Conservation (phyloP, 768 basidiomycete species). For the Piloderma croceum region DNA sequence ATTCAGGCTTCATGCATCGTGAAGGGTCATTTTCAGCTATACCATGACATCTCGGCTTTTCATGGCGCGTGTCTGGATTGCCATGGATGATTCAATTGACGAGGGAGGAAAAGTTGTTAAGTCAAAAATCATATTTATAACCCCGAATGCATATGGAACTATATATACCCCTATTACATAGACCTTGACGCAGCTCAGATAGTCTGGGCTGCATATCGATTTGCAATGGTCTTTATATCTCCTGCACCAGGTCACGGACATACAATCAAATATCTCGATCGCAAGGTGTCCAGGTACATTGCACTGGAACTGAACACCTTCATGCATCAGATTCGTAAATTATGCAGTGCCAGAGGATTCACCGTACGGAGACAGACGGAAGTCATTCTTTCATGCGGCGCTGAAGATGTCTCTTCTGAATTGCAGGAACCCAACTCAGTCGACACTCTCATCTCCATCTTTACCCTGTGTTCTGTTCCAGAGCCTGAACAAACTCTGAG, state of each 20-base stretch:
- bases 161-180: no score
- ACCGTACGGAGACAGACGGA: slow-evolving; percentile 47
- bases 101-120: slow-evolving; percentile 37
- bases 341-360: slow-evolving; percentile 48
- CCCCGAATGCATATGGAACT: slow-evolving; percentile 50
- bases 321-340: slow-evolving; percentile 57
- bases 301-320: slow-evolving; percentile 65
- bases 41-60: slow-evolving; percentile 44
- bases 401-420: slow-evolving; percentile 44
- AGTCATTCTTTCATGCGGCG: slow-evolving; percentile 56
- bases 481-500: slow-evolving; percentile 43
- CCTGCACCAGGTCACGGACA: slow-evolving; percentile 63
- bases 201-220: neutral
- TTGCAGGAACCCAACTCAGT: slow-evolving; percentile 30
- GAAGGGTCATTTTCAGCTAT: slow-evolving; percentile 43
- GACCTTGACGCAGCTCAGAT: slow-evolving; percentile 62
- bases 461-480: slow-evolving; percentile 65
- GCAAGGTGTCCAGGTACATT: slow-evolving; percentile 55
- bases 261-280: slow-evolving; percentile 55
- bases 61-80: slow-evolving; percentile 53
- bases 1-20: slow-evolving; percentile 35
- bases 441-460: slow-evolving; percentile 59
- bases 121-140: slow-evolving; percentile 42
- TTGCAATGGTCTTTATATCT: neutral
- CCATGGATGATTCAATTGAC: slow-evolving; percentile 45